Conservation (phyloP, 2,329 filamentous ascomycete species). For the Ilyonectria sp. region DNA sequence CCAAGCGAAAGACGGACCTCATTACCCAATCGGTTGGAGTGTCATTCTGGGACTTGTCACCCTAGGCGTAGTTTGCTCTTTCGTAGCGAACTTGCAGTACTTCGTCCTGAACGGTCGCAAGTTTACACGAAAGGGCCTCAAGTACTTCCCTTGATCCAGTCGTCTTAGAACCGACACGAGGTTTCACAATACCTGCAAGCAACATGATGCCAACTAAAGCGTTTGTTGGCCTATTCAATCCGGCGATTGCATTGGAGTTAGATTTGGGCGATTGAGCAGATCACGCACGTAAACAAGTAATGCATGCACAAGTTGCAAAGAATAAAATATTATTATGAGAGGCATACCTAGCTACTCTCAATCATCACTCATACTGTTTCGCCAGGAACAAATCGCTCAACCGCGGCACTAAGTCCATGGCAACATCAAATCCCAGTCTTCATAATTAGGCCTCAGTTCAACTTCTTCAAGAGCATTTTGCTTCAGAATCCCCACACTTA, state of each 20-base stretch:
- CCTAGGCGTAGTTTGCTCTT: conserved; percentile 40
- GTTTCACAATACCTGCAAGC: neutral
- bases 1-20: conserved; percentile 48
- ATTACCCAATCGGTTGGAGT: conserved; percentile 49
- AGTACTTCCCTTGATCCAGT: conserved; percentile 33
- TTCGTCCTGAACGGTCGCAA: conserved; percentile 58
- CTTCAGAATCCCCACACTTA: neutral
- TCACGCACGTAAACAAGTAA: neutral
- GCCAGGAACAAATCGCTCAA: neutral
- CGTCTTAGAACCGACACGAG: neutral
- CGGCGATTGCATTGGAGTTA: neutral
- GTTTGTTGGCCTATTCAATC: neutral
- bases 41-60: conserved; percentile 45
- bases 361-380: conserved; percentile 1
- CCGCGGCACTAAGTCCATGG: neutral
- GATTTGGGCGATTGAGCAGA: neutral
- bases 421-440: neutral
- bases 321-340: neutral
- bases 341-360: neutral
- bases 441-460: too few relatives aligned
- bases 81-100: conserved; percentile 45
- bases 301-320: neutral
- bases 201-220: neutral
- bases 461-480: conserved; percentile 2
- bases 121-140: conserved; percentile 30